These are phyloP conservation scores for Penicillium parvum DNA, from an alignment of 495 filamentous ascomycete genomes.

Conservation along the genomic window DNA sequence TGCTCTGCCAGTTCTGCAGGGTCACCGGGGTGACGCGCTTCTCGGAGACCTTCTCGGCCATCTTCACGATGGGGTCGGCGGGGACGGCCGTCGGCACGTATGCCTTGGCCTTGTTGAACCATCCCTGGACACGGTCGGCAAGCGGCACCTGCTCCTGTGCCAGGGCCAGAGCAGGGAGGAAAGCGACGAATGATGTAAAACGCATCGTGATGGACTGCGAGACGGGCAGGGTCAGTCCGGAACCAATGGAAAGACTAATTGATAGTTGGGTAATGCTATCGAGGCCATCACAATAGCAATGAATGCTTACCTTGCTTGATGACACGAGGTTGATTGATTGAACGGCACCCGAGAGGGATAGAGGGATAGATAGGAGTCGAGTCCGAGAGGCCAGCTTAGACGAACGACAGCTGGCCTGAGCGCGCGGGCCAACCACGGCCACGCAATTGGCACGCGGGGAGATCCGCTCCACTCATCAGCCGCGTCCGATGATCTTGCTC, in stretches of 20 bases:
- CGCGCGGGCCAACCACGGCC: conserved; percentile 21
- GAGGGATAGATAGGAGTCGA: conserved; percentile 4
- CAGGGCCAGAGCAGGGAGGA: conserved; percentile 66
- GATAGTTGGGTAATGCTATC: no score
- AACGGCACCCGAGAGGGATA: conserved; percentile 19
- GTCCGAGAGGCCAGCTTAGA: neutral
- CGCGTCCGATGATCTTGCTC: no score
- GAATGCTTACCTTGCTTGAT: conserved; percentile 8
- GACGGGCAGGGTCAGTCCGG: conserved; percentile 12
- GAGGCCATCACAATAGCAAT: no score
- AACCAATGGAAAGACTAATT: conserved; percentile 7
- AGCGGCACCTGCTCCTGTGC: conserved; percentile 73
- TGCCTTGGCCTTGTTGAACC: conserved; percentile 56
- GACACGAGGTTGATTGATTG: conserved; percentile 5
- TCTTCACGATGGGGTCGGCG: conserved; percentile 45
- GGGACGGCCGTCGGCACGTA: conserved; percentile 54
- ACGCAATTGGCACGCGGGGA: conserved; percentile 14
- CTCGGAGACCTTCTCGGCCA: conserved; percentile 50
- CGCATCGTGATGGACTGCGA: conserved; percentile 58
- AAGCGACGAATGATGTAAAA: conserved; percentile 55
- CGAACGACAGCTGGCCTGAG: conserved; percentile 27
- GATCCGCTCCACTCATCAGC: conserved; percentile 7
- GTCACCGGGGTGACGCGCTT: conserved; percentile 59
- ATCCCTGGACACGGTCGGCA: conserved; percentile 61
- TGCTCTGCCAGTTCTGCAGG: conserved; percentile 65